phyloP scores from a whole-genome alignment of 495 filamentous ascomycete species.

The Evernia prunastri region DNA sequence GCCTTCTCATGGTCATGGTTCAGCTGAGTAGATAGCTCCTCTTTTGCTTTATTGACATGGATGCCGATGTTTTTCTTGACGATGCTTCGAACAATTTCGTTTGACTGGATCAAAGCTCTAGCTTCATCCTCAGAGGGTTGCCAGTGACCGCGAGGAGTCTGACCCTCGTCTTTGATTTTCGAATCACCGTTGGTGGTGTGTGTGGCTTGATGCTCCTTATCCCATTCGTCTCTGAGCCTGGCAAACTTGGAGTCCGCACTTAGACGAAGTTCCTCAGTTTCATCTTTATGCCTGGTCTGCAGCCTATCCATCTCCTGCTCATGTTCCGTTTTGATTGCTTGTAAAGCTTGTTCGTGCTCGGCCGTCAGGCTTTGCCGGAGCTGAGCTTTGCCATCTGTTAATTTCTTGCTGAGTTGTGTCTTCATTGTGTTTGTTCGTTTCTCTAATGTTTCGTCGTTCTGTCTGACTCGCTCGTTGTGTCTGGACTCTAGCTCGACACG shows the following conservation, averaged over 20 bases:
- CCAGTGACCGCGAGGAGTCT: constrained; percentile 30
- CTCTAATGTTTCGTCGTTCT: constrained; percentile 57
- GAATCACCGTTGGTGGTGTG: constrained; percentile 6
- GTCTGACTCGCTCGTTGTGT: constrained; percentile 46
- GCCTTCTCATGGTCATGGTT: constrained; percentile 39
- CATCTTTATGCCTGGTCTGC: constrained; percentile 59
- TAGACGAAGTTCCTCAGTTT: constrained; percentile 39
- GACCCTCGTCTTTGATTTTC: constrained; percentile 22
- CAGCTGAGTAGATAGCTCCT: constrained; percentile 28
- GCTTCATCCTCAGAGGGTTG: constrained; percentile 54
- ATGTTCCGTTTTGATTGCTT: constrained; percentile 41
- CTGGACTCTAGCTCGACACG: constrained; percentile 34
- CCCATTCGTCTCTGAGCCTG: constrained; percentile 32
- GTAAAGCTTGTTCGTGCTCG: constrained; percentile 40
- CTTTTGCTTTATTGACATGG: constrained; percentile 50
- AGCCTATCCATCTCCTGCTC: constrained; percentile 58
- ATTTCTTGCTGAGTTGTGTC: constrained; percentile 58
- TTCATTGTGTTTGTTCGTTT: constrained; percentile 68
- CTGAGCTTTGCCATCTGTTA: constrained; percentile 52
- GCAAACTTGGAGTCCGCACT: constrained; percentile 28
- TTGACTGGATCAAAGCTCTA: constrained; percentile 56
- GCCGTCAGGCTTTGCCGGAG: constrained; percentile 41
- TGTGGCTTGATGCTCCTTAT: constrained; percentile 14
- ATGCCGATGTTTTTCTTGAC: constrained; percentile 60
- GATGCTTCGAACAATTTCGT: constrained; percentile 58